Conservation (phyloP, 148 eudicot species). For the Camellia japonica region DNA sequence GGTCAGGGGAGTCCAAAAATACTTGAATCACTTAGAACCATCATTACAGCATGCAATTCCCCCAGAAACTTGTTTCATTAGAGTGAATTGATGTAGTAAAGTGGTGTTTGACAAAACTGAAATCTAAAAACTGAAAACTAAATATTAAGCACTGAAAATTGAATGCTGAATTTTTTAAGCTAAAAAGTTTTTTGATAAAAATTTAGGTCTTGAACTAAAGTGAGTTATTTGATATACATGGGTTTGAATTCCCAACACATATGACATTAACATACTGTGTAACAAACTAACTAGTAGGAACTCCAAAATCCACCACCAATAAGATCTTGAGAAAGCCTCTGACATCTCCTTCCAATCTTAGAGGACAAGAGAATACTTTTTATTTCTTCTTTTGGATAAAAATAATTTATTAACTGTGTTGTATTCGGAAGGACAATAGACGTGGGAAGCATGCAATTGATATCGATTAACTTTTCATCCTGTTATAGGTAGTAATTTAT, state of each 20-base stretch:
- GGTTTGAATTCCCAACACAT: not conserved
- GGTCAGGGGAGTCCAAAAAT: not conserved
- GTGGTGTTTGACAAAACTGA: not conserved
- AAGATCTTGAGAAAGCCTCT: not conserved
- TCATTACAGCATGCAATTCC: not conserved
- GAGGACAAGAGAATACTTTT: not conserved
- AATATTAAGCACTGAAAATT: too few species aligned
- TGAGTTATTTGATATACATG: not conserved
- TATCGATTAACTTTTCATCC: not conserved
- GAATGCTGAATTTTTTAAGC: too few species aligned
- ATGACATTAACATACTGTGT: too few species aligned
- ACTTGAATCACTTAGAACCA: not conserved
- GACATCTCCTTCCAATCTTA: not conserved
- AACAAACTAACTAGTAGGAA: too few species aligned
- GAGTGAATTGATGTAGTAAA: not conserved
- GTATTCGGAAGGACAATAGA: not conserved
- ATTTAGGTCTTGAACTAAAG: not conserved
- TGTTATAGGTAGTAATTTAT: not conserved
- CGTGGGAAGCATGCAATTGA: not conserved
- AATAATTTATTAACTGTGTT: not conserved
- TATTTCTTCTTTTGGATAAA: not conserved
- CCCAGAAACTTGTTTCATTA: not conserved
- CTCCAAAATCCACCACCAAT: too few species aligned
- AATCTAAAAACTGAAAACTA: too few species aligned
- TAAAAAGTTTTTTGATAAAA: too few species aligned